Evolutionary conservation across 73 alveolate genomes (phyloP).

Genomic region (Paramecium pentaurelia): DNA sequence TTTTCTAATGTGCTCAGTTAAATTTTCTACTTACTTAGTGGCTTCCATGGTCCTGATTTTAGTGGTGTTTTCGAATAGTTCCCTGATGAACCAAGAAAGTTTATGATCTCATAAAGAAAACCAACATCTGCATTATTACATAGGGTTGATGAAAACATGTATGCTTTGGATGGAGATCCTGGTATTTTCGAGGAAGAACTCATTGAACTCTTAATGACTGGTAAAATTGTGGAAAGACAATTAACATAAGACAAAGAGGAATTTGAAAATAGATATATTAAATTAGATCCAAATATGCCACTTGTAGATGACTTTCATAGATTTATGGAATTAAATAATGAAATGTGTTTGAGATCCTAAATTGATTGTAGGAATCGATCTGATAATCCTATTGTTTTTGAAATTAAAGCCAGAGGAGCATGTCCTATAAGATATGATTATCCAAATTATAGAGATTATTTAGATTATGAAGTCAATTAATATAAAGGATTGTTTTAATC

Average conservation of each 20-base stretch:
- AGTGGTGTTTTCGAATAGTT: slow-evolving; percentile 65
- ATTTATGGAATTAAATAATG: slow-evolving; percentile 65
- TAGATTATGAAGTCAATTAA: slow-evolving; percentile 74
- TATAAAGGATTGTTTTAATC: slow-evolving; percentile 68
- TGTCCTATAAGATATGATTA: slow-evolving; percentile 81
- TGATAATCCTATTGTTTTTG: slow-evolving; percentile 78
- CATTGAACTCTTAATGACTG: slow-evolving; percentile 72
- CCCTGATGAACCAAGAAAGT: slow-evolving; percentile 75
- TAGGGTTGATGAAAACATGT: slow-evolving; percentile 54
- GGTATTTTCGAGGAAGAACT: slow-evolving; percentile 74
- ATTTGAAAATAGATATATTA: slow-evolving; percentile 49
- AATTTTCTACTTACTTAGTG: slow-evolving; percentile 69
- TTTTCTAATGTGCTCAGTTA: slow-evolving; percentile 75
- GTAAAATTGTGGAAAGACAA: slow-evolving; percentile 83
- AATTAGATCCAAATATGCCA: neutral
- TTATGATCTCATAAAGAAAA: slow-evolving; percentile 83
- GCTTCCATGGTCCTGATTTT: slow-evolving; percentile 82
- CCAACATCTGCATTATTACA: slow-evolving; percentile 77
- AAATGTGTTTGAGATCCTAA: slow-evolving; percentile 79
- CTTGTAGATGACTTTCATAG: slow-evolving; percentile 67
- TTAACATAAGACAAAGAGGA: slow-evolving; percentile 64
- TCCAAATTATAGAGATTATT: slow-evolving; percentile 71
- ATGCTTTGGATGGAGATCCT: slow-evolving; percentile 82
- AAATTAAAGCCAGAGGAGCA: slow-evolving; percentile 64
- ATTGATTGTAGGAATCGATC: slow-evolving; percentile 77